phyloP scores from a whole-genome alignment of 805 yeast genomes.

The Pichia rugopelliculosa region DNA sequence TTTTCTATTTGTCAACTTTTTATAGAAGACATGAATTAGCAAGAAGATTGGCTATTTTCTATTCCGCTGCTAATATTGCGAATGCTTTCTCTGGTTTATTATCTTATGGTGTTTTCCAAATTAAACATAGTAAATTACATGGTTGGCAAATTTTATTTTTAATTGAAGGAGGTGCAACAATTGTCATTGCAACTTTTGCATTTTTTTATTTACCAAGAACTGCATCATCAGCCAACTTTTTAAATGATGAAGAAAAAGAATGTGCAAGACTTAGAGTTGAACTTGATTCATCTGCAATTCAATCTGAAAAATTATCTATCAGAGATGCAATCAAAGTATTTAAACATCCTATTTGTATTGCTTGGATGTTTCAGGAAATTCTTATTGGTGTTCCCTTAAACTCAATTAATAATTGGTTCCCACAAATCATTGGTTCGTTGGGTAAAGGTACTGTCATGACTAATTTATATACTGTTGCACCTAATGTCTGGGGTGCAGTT shows the following conservation, averaged over 20 bases:
- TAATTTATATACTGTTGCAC: slow-evolving; percentile 40
- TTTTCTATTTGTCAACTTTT: slow-evolving; percentile 31
- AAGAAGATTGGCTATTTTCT: slow-evolving; percentile 30
- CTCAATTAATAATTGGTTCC: slow-evolving; percentile 43
- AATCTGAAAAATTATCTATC: slow-evolving; percentile 30
- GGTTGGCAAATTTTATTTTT: slow-evolving; percentile 45
- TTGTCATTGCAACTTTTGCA: slow-evolving; percentile 29
- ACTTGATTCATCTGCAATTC: slow-evolving; percentile 39
- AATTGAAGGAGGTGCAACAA: slow-evolving; percentile 38
- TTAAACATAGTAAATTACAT: slow-evolving; percentile 26
- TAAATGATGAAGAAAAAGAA: slow-evolving; percentile 34
- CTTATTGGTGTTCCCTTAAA: slow-evolving; percentile 42
- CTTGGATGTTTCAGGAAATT: slow-evolving; percentile 39
- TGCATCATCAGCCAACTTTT: slow-evolving; percentile 30
- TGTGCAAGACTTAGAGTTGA: slow-evolving; percentile 34
- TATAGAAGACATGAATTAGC: slow-evolving; percentile 34
- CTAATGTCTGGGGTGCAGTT: slow-evolving; percentile 41
- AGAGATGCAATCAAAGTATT: slow-evolving; percentile 38
- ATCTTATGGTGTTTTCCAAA: slow-evolving; percentile 33
- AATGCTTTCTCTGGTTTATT: slow-evolving; percentile 34
- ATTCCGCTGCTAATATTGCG: slow-evolving; percentile 28
- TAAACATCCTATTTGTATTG: slow-evolving; percentile 36
- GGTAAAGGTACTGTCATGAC: slow-evolving; percentile 36
- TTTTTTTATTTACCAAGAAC: slow-evolving; percentile 32
- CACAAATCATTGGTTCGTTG: slow-evolving; percentile 34